Conservation (phyloP, 176 grass and related monocot species). For the Panicum miliaceum region DNA sequence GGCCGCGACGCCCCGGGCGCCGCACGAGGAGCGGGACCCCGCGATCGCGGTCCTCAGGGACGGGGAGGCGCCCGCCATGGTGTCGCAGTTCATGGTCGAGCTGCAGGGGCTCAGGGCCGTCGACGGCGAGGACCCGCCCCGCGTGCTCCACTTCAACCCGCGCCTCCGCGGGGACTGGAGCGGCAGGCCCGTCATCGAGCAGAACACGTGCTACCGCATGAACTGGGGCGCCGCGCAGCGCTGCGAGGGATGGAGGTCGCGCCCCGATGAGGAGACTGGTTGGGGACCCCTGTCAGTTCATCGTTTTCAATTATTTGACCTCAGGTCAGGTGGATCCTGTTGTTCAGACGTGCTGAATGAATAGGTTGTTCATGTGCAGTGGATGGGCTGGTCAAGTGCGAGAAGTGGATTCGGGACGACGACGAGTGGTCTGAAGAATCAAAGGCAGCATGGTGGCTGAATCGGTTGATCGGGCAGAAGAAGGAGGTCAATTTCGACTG, state of each 20-base stretch:
- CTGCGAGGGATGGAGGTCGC: conserved; percentile 60
- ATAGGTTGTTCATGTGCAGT: conserved; percentile 47
- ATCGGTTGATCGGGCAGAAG: conserved; percentile 58
- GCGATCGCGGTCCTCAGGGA: conserved; percentile 54
- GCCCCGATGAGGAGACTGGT: conserved; percentile 68
- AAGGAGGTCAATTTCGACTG: conserved; percentile 61
- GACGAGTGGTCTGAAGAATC: conserved; percentile 41
- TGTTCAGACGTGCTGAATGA: conserved; percentile 8
- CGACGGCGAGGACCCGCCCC: conserved; percentile 73
- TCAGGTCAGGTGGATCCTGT: conserved; percentile 41
- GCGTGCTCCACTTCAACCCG: conserved; percentile 80
- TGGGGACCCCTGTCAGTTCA: conserved; percentile 28
- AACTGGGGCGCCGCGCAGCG: conserved; percentile 68
- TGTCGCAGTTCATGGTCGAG: conserved; percentile 79
- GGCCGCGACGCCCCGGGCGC: conserved; percentile 52
- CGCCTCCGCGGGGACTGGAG: conserved; percentile 76
- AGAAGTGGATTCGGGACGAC: conserved; percentile 67
- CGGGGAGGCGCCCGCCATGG: conserved; percentile 52
- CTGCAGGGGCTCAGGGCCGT: conserved; percentile 71
- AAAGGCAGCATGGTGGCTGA: conserved; percentile 58
- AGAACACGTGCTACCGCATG: conserved; percentile 87
- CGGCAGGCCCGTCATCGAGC: conserved; percentile 64
- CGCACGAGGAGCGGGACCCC: conserved; percentile 55
- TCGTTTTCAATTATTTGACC: background rate
- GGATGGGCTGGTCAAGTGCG: conserved; percentile 78